Conservation (phyloP, 208 protist species). For the Kentomonas sorsogonicus region DNA sequence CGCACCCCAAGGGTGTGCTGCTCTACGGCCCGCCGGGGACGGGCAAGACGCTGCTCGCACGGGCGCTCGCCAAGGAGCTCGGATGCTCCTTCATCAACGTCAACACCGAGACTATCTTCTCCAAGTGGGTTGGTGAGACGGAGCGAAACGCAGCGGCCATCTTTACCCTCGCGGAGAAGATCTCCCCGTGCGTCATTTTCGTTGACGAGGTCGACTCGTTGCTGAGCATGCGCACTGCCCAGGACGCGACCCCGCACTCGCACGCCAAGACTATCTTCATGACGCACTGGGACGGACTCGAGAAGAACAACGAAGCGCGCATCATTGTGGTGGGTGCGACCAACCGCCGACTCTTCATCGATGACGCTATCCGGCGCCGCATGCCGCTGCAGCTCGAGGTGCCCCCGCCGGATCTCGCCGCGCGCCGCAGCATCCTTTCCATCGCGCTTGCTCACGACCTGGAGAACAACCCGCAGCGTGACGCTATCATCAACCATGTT, state of each 20-base stretch:
- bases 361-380: conserved; percentile 88
- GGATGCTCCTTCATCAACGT: conserved; percentile 99
- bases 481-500: conserved; percentile 62
- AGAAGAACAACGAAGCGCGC: conserved; percentile 24
- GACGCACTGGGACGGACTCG: conserved; percentile 87
- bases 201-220: conserved; percentile 91
- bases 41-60: conserved; percentile 98
- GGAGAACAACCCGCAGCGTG: conserved; percentile 32
- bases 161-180: conserved; percentile 80
- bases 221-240: conserved; percentile 68
- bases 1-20: conserved; percentile 98
- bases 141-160: conserved; percentile 93
- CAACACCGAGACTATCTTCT: conserved; percentile 82
- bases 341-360: conserved; percentile 86
- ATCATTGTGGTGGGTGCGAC: conserved; percentile 89
- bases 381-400: conserved; percentile 86
- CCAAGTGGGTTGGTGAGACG: conserved; percentile 94
- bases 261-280: conserved; percentile 91
- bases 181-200: conserved; percentile 87
- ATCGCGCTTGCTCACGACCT: conserved; percentile 71
- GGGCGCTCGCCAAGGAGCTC: conserved; percentile 98
- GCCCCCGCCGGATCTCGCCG: conserved; percentile 43
- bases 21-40: conserved; percentile 99
- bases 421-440: conserved; percentile 67
- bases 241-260: conserved; percentile 57